Conservation (phyloP, 2,329 filamentous ascomycete genomes). For the Thelonectria discophora region DNA sequence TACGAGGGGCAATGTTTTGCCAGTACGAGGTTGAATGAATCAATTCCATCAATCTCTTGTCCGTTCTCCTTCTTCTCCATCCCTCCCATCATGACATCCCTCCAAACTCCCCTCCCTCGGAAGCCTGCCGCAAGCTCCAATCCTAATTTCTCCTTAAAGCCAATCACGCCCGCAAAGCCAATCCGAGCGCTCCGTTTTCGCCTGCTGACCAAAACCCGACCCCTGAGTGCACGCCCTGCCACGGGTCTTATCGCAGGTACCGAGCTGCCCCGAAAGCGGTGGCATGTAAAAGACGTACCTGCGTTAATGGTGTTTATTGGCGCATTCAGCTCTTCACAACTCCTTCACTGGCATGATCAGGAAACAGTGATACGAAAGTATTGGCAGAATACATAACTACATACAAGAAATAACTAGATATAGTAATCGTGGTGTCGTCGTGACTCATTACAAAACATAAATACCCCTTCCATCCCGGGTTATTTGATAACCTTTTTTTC, state of each 20-base stretch:
- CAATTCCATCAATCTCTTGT: no score
- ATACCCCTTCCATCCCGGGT: constrained; percentile 19
- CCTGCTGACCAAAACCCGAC: constrained; percentile 17
- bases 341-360: not conserved
- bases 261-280: not conserved
- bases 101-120: constrained; percentile 8
- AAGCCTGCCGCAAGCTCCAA: constrained; percentile 2
- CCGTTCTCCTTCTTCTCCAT: not conserved
- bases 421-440: constrained; percentile 36
- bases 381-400: constrained; percentile 25
- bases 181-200: constrained; percentile 7
- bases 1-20: no score
- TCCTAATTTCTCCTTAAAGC: not conserved
- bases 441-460: constrained; percentile 45
- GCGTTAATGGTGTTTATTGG: not conserved
- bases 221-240: not conserved
- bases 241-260: not conserved
- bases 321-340: not conserved
- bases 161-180: constrained; percentile 10
- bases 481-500: constrained; percentile 10
- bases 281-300: not conserved
- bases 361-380: not conserved
- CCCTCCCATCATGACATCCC: not conserved
- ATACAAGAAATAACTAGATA: constrained; percentile 35
- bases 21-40: no score